These are phyloP conservation scores for Colletotrichum sp. DNA, from an alignment of 2,329 filamentous ascomycete genomes.

Conservation along the genomic window DNA sequence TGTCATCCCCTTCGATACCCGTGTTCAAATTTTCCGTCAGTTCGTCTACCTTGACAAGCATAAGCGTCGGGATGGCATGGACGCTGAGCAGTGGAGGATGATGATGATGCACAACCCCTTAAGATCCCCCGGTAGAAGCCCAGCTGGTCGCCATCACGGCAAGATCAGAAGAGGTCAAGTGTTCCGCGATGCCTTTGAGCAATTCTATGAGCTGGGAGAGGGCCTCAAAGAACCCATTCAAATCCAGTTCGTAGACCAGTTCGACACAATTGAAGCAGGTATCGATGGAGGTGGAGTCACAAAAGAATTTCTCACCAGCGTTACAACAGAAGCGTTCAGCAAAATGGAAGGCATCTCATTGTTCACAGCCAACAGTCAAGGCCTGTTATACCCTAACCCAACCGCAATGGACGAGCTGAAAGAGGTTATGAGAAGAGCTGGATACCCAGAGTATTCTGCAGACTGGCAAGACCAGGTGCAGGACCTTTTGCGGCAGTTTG, in stretches of 20 bases:
- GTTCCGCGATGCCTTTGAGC: constrained; percentile 84
- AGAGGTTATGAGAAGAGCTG: constrained; percentile 58
- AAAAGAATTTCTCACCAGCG: constrained; percentile 92
- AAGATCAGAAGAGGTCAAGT: constrained; percentile 79
- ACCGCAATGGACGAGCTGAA: constrained; percentile 73
- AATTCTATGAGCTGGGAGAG: constrained; percentile 83
- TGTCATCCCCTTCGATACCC: constrained; percentile 88
- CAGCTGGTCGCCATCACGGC: constrained; percentile 71
- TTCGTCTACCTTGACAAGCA: constrained; percentile 87
- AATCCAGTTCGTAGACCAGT: constrained; percentile 94
- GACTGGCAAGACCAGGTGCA: constrained; percentile 63
- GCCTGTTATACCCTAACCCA: constrained; percentile 89
- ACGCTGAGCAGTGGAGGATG: constrained; percentile 44
- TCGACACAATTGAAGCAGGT: constrained; percentile 84
- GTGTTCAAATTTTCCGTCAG: constrained; percentile 91
- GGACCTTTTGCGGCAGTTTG: constrained; percentile 75
- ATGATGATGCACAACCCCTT: constrained; percentile 22
- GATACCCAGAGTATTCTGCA: constrained; percentile 55
- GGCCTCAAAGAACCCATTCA: constrained; percentile 93
- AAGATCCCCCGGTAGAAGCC: constrained; percentile 33
- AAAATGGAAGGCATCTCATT: constrained; percentile 56
- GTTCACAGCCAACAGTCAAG: constrained; percentile 85
- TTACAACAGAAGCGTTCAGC: constrained; percentile 84
- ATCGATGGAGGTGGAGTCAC: constrained; percentile 98
- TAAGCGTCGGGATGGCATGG: constrained; percentile 68